These are phyloP conservation scores for Dothistroma pini DNA, from an alignment of 2,329 filamentous ascomycete genomes.

Conservation along the genomic window DNA sequence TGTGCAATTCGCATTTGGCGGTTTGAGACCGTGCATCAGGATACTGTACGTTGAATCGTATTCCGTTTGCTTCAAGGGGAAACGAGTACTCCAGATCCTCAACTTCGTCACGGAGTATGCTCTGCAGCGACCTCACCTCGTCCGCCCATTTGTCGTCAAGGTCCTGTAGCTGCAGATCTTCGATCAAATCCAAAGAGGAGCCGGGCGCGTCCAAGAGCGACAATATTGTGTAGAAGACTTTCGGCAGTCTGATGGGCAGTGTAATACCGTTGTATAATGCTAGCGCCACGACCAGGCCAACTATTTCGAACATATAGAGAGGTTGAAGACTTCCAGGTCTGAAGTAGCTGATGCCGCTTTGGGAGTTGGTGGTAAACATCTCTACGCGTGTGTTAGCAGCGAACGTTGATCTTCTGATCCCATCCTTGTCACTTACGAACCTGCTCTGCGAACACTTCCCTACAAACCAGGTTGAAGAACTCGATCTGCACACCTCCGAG, in stretches of 20 bases:
- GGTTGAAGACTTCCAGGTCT: slow-evolving; percentile 76
- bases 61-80: slow-evolving; percentile 59
- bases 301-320: slow-evolving; percentile 83
- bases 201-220: slow-evolving; percentile 37
- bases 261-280: slow-evolving; percentile 93
- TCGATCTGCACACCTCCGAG: slow-evolving; percentile 95
- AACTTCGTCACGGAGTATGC: slow-evolving; percentile 72
- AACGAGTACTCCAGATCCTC: slow-evolving; percentile 85
- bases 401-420: background rate
- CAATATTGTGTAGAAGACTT: slow-evolving; percentile 76
- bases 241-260: slow-evolving; percentile 82
- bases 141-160: slow-evolving; percentile 87
- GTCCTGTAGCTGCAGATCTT: slow-evolving; percentile 57
- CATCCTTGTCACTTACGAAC: slow-evolving; percentile 53
- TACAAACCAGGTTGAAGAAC: slow-evolving; percentile 82
- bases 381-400: slow-evolving; percentile 37
- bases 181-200: background rate
- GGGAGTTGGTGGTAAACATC: slow-evolving; percentile 72
- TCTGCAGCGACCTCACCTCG: slow-evolving; percentile 68
- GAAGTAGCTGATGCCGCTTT: slow-evolving; percentile 84
- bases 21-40: background rate
- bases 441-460: slow-evolving; percentile 71
- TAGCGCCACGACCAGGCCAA: slow-evolving; percentile 82
- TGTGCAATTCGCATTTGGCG: background rate
- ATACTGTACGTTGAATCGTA: slow-evolving; percentile 45